A percentile compares a stretch with the other conserved stretches of the same genome.
Conservation (phyloP, 2,329 filamentous ascomycete species). For the Chrysosporium queenslandicum region DNA sequence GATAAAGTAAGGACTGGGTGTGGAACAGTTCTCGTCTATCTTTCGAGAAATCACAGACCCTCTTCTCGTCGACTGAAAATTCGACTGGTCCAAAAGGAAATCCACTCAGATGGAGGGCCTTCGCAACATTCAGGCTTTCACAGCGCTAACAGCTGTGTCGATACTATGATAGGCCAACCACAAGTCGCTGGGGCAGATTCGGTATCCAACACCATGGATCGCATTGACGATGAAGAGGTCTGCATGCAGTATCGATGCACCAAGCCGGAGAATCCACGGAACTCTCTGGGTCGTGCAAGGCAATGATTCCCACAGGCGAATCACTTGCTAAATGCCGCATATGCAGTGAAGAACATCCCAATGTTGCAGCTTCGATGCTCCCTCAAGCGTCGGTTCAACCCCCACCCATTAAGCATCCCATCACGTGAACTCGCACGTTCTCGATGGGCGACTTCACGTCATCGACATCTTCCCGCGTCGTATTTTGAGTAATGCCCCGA, state of each 20-base stretch:
- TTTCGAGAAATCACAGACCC: no score
- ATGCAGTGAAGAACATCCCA: background rate
- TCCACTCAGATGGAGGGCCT: no score
- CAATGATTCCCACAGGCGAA: background rate
- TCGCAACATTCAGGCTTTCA: background rate
- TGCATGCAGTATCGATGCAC: background rate
- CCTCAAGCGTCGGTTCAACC: background rate
- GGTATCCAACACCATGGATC: background rate
- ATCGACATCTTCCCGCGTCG: no score
- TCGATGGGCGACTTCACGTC: no score
- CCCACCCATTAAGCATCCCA: no score
- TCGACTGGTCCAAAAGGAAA: no score
- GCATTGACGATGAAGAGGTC: background rate
- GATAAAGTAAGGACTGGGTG: no score
- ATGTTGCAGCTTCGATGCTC: background rate
- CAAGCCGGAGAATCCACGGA: background rate
- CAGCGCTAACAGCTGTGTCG: background rate
- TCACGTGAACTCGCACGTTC: no score
- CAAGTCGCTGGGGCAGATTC: background rate
- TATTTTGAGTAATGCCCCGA: no score
- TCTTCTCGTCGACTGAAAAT: no score
- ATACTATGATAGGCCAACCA: background rate
- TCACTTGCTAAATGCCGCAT: background rate
- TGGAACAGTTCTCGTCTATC: no score
- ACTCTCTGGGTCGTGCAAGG: background rate